Evolutionary conservation across 495 filamentous ascomycete species (phyloP).

Genomic region (Penicillium argentinense): DNA sequence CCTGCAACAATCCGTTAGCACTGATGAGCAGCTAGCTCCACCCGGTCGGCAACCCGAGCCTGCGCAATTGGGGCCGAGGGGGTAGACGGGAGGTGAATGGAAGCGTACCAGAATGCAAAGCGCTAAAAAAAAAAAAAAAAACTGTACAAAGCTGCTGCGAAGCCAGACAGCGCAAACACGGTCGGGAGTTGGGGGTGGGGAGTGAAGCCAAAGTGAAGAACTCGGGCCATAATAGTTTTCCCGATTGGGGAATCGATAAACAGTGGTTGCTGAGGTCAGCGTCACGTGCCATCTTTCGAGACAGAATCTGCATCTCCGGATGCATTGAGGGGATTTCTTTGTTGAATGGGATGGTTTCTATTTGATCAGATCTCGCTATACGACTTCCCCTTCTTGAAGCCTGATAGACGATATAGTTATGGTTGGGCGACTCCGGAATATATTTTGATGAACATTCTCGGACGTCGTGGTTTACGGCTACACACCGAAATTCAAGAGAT

Average conservation of each 20-base stretch:
- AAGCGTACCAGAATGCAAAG: slow-evolving; percentile 27
- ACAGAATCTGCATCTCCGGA: too few species aligned
- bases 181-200: slow-evolving; percentile 19
- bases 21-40: slow-evolving; percentile 16
- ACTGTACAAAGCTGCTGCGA: slow-evolving; percentile 25
- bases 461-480: too few species aligned
- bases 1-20: slow-evolving; percentile 28
- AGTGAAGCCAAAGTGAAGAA: slow-evolving; percentile 25
- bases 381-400: too few species aligned
- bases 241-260: slow-evolving; percentile 47
- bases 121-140: slow-evolving; percentile 30
- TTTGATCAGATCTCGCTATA: too few species aligned
- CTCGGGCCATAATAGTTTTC: slow-evolving; percentile 37
- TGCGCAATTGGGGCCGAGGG: slow-evolving; percentile 7
- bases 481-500: too few species aligned
- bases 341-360: too few species aligned
- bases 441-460: too few species aligned
- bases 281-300: slow-evolving; percentile 15
- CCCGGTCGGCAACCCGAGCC: slow-evolving; percentile 22
- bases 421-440: too few species aligned
- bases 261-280: slow-evolving; percentile 37
- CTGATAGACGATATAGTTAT: too few species aligned
- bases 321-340: too few species aligned
- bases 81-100: background rate
- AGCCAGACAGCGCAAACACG: slow-evolving; percentile 13